phyloP scores from a whole-genome alignment of 2,329 filamentous ascomycete genomes.

The Penicillium sclerotiorum region DNA sequence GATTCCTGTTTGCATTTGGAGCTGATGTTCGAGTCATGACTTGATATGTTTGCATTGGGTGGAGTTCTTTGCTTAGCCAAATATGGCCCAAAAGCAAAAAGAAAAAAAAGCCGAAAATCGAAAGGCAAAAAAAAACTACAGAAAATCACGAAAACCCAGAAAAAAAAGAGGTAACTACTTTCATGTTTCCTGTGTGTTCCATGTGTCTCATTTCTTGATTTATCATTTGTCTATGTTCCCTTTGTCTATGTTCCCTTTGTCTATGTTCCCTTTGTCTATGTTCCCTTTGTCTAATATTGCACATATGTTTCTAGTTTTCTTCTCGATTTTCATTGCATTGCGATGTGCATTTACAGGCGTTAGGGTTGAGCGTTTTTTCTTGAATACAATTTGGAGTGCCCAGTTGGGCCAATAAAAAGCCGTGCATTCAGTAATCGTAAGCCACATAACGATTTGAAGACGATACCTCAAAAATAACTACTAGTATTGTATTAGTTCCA shows the following conservation, averaged over 20 bases:
- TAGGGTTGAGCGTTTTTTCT: background rate
- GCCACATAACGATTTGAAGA: background rate
- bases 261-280: background rate
- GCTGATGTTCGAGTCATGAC: too few relatives aligned
- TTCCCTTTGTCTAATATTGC: background rate
- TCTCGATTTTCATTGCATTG: too few relatives aligned
- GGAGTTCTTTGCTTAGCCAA: background rate
- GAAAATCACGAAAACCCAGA: background rate
- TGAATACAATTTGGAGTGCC: background rate
- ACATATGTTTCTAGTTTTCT: too few relatives aligned
- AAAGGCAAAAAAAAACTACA: background rate
- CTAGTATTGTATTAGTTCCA: background rate
- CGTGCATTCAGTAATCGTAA: slow-evolving; percentile 1
- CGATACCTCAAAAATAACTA: background rate
- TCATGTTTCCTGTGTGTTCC: too few relatives aligned
- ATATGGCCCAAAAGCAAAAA: background rate
- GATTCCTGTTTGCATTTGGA: too few relatives aligned
- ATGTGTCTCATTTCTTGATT: background rate
- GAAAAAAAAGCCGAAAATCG: background rate
- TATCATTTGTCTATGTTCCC: background rate
- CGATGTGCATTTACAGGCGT: too few relatives aligned
- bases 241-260: background rate
- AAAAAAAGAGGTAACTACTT: too few relatives aligned
- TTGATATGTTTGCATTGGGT: too few relatives aligned
- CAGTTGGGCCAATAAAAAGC: background rate